Percentiles rank a stretch among this genome's conserved stretches.
Evolutionary conservation across 2,329 filamentous ascomycete species (phyloP).

Genomic region (Apiospora saccharicola): DNA sequence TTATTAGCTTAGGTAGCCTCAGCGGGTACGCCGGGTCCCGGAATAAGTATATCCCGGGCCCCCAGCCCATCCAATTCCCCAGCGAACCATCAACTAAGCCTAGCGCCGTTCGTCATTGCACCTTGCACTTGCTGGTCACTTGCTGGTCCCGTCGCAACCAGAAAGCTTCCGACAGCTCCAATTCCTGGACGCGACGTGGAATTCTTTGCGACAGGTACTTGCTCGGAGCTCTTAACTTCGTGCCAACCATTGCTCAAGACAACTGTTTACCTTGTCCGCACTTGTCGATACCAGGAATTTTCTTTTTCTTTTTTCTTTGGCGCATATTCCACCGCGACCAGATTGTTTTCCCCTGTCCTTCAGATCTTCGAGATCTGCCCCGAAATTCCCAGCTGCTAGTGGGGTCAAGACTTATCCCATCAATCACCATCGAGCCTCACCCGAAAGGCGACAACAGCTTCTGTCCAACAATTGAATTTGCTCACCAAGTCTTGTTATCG

Average conservation of each 20-base stretch:
- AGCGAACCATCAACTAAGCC: neutral
- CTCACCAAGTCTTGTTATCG: neutral
- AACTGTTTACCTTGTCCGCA: neutral
- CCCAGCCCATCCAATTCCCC: neutral
- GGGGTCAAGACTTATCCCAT: slow-evolving; percentile 19
- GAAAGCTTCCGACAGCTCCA: slow-evolving; percentile 9
- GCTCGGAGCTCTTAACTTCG: neutral
- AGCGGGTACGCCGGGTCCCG: neutral
- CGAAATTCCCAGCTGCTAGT: slow-evolving; percentile 15
- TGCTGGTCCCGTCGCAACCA: slow-evolving; percentile 13
- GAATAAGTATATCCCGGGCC: neutral
- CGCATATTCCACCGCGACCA: neutral
- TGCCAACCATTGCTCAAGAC: slow-evolving; percentile 8
- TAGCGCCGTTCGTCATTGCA: slow-evolving; percentile 9
- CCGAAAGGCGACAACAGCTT: neutral
- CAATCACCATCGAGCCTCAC: slow-evolving; percentile 13
- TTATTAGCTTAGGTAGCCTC: no score
- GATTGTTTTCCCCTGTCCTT: neutral
- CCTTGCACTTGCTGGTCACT: slow-evolving; percentile 5
- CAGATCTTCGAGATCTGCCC: slow-evolving; percentile 5
- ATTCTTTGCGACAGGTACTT: slow-evolving; percentile 19
- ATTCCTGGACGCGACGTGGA: slow-evolving; percentile 19
- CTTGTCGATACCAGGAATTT: neutral
- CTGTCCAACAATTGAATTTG: slow-evolving; percentile 11
- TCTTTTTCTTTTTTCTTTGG: neutral